These are phyloP conservation scores for Lactarius hatsudake DNA, from an alignment of 768 basidiomycete genomes.

Conservation along the genomic window DNA sequence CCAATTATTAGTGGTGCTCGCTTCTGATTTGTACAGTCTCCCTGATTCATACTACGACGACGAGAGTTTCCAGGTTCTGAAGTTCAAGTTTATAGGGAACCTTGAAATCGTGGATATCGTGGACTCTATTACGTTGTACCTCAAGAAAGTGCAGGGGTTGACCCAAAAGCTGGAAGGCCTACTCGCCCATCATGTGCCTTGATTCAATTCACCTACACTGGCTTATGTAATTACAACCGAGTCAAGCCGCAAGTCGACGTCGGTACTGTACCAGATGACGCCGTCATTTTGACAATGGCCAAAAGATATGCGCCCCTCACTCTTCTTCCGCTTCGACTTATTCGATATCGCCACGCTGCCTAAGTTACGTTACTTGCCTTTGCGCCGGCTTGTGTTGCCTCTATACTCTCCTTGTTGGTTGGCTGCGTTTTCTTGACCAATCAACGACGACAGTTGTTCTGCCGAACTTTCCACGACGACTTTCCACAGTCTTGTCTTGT, in stretches of 20 bases:
- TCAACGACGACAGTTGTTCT: neutral
- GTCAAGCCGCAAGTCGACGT: neutral
- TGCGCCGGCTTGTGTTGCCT: neutral
- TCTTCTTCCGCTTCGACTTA: neutral
- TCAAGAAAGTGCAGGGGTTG: conserved; percentile 19
- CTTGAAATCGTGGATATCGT: conserved; percentile 10
- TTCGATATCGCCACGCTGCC: neutral
- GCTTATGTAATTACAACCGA: neutral
- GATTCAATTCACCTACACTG: neutral
- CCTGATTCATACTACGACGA: conserved; percentile 13
- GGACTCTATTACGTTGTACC: conserved; percentile 16
- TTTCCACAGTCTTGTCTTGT: neutral
- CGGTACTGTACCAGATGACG: too few species aligned
- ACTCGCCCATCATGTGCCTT: conserved; percentile 7
- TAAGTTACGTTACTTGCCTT: neutral
- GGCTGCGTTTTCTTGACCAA: neutral
- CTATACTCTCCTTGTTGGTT: neutral
- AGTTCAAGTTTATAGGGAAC: conserved; percentile 12
- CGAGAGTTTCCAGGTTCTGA: conserved; percentile 13
- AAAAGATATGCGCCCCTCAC: neutral
- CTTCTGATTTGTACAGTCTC: conserved; percentile 12
- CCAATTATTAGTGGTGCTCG: neutral
- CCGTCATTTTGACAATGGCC: neutral
- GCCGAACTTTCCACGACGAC: neutral
- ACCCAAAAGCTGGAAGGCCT: conserved; percentile 8